These are phyloP conservation scores for Pseudocercospora cruenta DNA, from an alignment of 2,329 filamentous ascomycete species.

Conservation along the genomic window DNA sequence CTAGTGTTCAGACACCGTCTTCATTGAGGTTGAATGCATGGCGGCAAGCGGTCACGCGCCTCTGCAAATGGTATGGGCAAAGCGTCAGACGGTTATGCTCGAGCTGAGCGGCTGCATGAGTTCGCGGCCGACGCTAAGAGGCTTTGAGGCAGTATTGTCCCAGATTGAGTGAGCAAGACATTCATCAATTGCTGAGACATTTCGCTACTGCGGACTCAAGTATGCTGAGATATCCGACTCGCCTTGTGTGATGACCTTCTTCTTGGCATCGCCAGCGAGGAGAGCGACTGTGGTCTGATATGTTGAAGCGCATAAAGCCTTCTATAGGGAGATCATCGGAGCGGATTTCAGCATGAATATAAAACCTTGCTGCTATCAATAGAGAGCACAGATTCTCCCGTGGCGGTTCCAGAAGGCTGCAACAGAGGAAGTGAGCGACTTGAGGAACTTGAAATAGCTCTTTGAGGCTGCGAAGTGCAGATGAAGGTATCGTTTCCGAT, in stretches of 20 bases:
- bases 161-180: not conserved
- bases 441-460: not conserved
- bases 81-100: too few species aligned
- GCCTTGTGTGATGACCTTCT: too few species aligned
- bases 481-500: not conserved
- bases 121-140: not conserved
- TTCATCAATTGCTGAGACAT: constrained; percentile 1
- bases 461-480: constrained; percentile 2
- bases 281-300: not conserved
- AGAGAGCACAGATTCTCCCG: not conserved
- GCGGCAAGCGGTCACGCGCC: too few species aligned
- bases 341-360: not conserved
- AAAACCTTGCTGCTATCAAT: not conserved
- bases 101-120: not conserved
- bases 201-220: not conserved
- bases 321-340: constrained; percentile 4
- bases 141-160: not conserved
- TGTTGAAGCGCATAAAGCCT: not conserved
- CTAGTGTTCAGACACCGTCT: too few species aligned
- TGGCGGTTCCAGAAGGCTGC: constrained; percentile 4
- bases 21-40: too few species aligned
- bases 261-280: not conserved
- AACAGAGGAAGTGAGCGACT: not conserved
- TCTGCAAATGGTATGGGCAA: too few species aligned
- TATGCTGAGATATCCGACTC: too few species aligned